These are phyloP conservation scores for Yamadazyma olivae DNA, from an alignment of 805 yeast species.

Conservation along the genomic window DNA sequence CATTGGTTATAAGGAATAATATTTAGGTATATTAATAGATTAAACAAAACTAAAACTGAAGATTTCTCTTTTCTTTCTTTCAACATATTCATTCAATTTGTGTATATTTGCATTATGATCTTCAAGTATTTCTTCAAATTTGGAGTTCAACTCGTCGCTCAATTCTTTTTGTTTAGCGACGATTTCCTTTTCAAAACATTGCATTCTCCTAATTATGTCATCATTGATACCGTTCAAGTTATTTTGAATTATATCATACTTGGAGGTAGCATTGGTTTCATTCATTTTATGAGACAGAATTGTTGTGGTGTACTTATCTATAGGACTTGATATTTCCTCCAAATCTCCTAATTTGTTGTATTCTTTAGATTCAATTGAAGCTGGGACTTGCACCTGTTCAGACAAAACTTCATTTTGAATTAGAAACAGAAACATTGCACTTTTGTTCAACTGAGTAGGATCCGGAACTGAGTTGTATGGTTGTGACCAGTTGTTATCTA, in stretches of 20 bases:
- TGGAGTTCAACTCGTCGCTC: slow-evolving; percentile 2
- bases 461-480: no score
- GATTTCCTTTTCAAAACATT: slow-evolving; percentile 4
- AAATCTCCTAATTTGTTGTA: no score
- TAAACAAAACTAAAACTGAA: neutral
- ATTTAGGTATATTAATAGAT: neutral
- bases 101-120: slow-evolving; percentile 5
- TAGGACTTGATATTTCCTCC: no score
- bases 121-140: slow-evolving; percentile 2
- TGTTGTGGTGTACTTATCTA: no score
- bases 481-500: no score
- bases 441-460: no score
- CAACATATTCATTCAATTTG: slow-evolving; percentile 5
- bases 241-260: slow-evolving; percentile 1
- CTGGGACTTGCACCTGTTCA: no score
- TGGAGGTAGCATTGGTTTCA: neutral
- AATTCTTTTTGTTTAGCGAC: slow-evolving; percentile 1
- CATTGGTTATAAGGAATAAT: slow-evolving; percentile 14
- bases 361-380: no score
- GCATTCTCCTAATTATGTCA: slow-evolving; percentile 3
- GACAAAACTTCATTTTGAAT: no score
- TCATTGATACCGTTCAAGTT: slow-evolving; percentile 2
- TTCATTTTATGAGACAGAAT: no score
- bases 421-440: neutral
- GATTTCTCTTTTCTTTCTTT: slow-evolving; percentile 4